Conservation (phyloP, 2,329 filamentous ascomycete species). For the Monilinia aucupariae region DNA sequence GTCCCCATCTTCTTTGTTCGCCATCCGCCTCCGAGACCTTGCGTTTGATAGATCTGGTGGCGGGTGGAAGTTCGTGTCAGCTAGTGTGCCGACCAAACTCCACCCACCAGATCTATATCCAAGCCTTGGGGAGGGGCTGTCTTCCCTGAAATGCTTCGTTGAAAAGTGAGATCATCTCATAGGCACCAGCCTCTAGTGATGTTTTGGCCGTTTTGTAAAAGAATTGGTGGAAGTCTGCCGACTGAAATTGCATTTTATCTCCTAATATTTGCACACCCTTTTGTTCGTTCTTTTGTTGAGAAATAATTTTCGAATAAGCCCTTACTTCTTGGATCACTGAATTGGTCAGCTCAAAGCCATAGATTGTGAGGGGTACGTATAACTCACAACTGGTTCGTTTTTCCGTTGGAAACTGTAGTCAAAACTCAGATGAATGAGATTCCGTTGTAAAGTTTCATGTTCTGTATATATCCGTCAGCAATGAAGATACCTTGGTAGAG, state of each 20-base stretch:
- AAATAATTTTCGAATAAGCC: not conserved
- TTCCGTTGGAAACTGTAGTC: not conserved
- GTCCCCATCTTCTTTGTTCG: not conserved
- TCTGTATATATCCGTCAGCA: not conserved
- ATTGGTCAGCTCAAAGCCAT: not conserved
- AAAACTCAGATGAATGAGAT: not conserved
- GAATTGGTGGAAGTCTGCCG: conserved; percentile 3
- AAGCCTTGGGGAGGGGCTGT: too few relatives aligned
- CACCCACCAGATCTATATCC: too few relatives aligned
- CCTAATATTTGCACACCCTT: not conserved
- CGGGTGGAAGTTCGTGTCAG: too few relatives aligned
- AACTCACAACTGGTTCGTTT: not conserved
- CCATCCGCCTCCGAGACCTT: too few relatives aligned
- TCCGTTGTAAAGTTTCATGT: not conserved
- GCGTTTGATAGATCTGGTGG: not conserved
- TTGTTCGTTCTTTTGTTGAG: too few relatives aligned
- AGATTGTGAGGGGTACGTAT: not conserved
- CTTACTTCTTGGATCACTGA: not conserved
- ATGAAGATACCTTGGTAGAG: not conserved
- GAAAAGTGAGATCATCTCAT: too few relatives aligned
- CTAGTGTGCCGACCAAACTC: too few relatives aligned
- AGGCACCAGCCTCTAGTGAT: too few relatives aligned
- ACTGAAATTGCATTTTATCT: not conserved
- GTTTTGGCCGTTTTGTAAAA: not conserved
- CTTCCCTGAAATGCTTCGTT: too few relatives aligned